These are phyloP conservation scores for Fusarium sp. DNA, from an alignment of 2,329 filamentous ascomycete species.

Conservation along the genomic window DNA sequence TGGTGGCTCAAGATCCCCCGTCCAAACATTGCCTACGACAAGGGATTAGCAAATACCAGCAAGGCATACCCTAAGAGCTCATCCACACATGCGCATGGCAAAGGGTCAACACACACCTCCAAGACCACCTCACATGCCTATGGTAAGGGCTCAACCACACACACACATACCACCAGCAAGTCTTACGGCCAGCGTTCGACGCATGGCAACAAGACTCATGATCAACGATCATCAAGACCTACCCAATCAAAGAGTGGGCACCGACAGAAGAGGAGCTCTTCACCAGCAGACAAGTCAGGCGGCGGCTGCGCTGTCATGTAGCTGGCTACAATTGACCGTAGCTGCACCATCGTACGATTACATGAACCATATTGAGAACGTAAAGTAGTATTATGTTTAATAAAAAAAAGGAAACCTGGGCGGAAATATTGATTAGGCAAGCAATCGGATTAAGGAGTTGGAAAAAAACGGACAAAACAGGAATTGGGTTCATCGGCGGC, in stretches of 20 bases:
- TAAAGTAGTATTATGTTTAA: background rate
- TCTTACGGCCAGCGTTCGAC: constrained; percentile 9
- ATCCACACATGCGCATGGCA: constrained; percentile 4
- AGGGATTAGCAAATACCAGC: background rate
- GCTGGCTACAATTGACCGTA: constrained; percentile 1
- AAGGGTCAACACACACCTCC: background rate
- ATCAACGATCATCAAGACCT: constrained; percentile 12
- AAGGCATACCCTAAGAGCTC: constrained; percentile 8
- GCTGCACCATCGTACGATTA: background rate
- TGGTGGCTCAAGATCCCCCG: constrained; percentile 31
- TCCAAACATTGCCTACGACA: constrained; percentile 8
- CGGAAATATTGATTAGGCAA: background rate
- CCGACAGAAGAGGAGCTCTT: constrained; percentile 10
- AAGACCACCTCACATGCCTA: constrained; percentile 1
- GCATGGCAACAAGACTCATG: constrained; percentile 6
- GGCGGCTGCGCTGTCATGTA: constrained; percentile 34
- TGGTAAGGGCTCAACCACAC: constrained; percentile 7
- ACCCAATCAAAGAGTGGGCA: constrained; percentile 11
- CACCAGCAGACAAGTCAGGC: constrained; percentile 11
- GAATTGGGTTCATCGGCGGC: background rate
- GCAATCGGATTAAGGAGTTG: constrained; percentile 1
- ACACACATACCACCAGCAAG: constrained; percentile 10
- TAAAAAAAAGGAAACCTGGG: background rate
- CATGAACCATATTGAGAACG: background rate
- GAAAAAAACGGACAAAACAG: constrained; percentile 1